Evolutionary conservation across 257 asterid genomes (phyloP), one percentile per base, ranked within the genome.

Genomic region (Rubia yunnanensis): DNA sequence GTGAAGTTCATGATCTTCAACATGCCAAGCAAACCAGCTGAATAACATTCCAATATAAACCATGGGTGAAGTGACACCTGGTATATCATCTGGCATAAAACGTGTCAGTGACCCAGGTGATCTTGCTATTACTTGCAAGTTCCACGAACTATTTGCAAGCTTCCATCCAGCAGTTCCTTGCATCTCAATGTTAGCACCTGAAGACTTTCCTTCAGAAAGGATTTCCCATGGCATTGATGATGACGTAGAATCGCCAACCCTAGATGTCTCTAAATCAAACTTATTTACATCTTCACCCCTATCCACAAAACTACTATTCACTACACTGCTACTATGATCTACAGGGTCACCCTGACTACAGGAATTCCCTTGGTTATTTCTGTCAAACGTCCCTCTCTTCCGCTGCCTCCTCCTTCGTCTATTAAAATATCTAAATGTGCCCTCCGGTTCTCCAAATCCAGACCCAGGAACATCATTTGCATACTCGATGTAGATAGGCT

Each of bases 11-110:
- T 94, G 99, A 79, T 94, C 99, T 81, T 94, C 99, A 65, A 94
- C 99, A 78, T 94, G 99, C 99, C 99, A 94, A 39, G 99, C 97
- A 85, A 90, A 94, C 99, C 99, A 94, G 77, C 99, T 94, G 85
- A 88, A 94, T 76, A 94, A 65, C 99, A 94, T 94, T 67, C 99
- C 99, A 66, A 94, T 77, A 74, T 90, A 94, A 59, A 94, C 85
- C 99, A 94, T 94, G 6, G 99, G 99, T 57, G 99, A 94, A 53
- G 99, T 94, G 73, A 94, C 99, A 66, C 99, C 98, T 15, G 99
- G 98, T 20, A 94, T 94, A 79, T 94, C 99, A 85, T 94, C 96
- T 17, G 98, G 95, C 99, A 94, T 94, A 78, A 83, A 94, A 39
- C 97, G 96, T 2, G 99, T 94, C 69, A 94, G 75, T 17, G 99